Base-by-base conservation (phyloP, 805 yeast genomes). In the Candida tibetensis region DNA sequence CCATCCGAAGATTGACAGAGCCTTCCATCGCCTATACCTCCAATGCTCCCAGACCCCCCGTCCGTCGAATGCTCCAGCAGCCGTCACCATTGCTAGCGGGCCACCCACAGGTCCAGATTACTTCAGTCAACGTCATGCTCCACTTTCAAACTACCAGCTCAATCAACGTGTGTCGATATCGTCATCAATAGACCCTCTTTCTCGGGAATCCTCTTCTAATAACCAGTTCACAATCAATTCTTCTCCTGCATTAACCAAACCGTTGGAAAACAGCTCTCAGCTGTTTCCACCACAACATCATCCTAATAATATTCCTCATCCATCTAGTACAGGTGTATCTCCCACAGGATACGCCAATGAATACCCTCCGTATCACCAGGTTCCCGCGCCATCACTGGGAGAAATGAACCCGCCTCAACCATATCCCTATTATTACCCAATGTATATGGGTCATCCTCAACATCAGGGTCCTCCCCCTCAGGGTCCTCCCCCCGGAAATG, bases 1-100 rank as follows among this genome's bases (percentile, higher is more conserved):
- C 51, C 12, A 18, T 45, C n/a, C 32, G 52, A 13, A 34, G 50
- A 18, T 34, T 46, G 9, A 48, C 50, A 5, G 52, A 46, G 3
- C 48, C 50, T 5, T 30, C 45, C 25, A 42, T 42, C 16, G 34
- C 14, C 14, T 36, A 40, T 17, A 18, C 16, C 13, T 30, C 27
- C n/a, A 23, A 25, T 34, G 14, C 14, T 8, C 7, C 30, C n/a
- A 9, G n/a, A 3, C 30, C 13, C 2, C 7, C 29, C 5, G 23
- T 16, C 16, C 30, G 15, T 2, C 30, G 5, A 16, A 30, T 15
- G 14, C 19, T 22, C 27, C 28, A 23, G 9, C 36, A 28, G 13
- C 32, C 21, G n/a, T 22, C 32, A n/a, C n/a, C n/a, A n/a, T n/a
- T n/a, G n/a, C n/a, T n/a, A n/a, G n/a, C n/a, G n/a, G n/a, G n/a